phyloP scores from a whole-genome alignment of 1,284 basidiomycete species.

The Irpex sp. region DNA sequence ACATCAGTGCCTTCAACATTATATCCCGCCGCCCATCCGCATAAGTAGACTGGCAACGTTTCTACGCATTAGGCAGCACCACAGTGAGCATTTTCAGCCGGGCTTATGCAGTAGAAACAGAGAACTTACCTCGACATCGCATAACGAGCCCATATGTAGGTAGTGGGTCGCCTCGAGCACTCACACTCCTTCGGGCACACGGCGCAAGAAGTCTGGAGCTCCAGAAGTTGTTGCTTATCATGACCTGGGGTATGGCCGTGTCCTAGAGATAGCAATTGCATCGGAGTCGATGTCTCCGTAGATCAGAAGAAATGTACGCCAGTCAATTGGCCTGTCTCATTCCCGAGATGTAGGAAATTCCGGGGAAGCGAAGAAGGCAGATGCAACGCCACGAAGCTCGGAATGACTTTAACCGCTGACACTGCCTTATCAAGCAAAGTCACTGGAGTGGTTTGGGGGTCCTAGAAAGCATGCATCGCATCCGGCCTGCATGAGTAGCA shows the following conservation, averaged over 20 bases:
- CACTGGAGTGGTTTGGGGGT: background rate
- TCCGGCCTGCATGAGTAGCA: no score
- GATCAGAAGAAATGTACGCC: background rate
- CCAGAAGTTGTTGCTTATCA: background rate
- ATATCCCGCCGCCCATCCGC: background rate
- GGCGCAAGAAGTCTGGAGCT: background rate
- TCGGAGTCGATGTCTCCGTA: background rate
- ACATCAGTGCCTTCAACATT: background rate
- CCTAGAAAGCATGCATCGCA: no score
- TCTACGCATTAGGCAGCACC: no score
- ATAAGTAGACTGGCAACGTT: no score
- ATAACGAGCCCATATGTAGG: no score
- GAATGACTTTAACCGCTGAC: background rate
- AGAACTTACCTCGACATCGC: no score
- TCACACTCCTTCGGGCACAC: background rate
- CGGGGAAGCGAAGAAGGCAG: background rate
- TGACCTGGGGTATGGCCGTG: background rate
- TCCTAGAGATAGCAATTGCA: background rate
- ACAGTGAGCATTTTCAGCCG: no score
- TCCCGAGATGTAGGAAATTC: no score
- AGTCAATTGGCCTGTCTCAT: no score
- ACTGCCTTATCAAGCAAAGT: background rate
- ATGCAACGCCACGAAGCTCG: background rate
- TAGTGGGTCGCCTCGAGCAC: background rate
- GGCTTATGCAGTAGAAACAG: no score